A percentile compares a stretch with the other conserved stretches of the same genome.
Conservation (phyloP, 2,329 filamentous ascomycete genomes). For the Ophiostoma sp. region DNA sequence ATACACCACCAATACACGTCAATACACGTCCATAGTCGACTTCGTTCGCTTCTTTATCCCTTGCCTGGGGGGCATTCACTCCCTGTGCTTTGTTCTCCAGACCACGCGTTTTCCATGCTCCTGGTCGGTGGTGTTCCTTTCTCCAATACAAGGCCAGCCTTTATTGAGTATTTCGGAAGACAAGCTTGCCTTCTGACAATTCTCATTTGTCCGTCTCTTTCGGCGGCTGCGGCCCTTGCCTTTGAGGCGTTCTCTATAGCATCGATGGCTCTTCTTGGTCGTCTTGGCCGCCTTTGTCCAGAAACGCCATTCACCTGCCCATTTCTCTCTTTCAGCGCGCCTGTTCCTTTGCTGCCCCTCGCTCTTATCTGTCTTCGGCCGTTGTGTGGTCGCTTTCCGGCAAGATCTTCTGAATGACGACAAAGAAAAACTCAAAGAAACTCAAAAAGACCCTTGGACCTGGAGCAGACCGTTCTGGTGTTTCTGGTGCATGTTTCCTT, state of each 20-base stretch:
- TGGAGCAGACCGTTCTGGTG: background rate
- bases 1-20: background rate
- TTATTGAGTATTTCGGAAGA: background rate
- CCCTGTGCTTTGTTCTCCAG: background rate
- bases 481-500: background rate
- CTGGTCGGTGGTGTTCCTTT: background rate
- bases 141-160: background rate
- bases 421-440: background rate
- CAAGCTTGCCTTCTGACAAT: background rate
- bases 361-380: background rate
- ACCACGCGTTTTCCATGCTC: slow-evolving; percentile 14
- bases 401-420: slow-evolving; percentile 12
- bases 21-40: background rate
- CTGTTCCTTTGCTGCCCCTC: background rate
- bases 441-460: background rate
- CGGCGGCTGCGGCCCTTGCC: background rate
- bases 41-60: background rate
- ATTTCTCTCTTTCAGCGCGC: background rate
- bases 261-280: background rate
- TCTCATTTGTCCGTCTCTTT: background rate
- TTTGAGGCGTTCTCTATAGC: background rate
- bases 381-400: background rate
- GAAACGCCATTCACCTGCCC: background rate
- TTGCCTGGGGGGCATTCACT: background rate
- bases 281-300: background rate